These are phyloP conservation scores for Tuctoria greenei DNA, from an alignment of 176 grass and related monocot genomes.

Conservation along the genomic window DNA sequence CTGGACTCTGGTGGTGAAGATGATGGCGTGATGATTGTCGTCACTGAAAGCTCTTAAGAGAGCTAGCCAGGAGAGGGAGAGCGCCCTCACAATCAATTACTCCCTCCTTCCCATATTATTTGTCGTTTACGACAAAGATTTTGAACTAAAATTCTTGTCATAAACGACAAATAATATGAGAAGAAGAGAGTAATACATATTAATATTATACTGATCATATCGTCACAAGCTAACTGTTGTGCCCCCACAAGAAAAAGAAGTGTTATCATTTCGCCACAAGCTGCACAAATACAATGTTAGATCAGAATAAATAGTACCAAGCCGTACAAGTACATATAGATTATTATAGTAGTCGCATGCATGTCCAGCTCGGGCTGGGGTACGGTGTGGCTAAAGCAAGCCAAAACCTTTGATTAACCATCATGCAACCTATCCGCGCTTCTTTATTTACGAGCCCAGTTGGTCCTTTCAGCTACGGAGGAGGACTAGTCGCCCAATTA, in stretches of 20 bases:
- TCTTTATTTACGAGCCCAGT: constrained; percentile 25
- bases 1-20: constrained; percentile 25
- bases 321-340: not conserved
- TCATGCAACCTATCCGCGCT: not conserved
- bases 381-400: constrained; percentile 33
- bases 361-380: constrained; percentile 27
- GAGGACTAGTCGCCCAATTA: not conserved
- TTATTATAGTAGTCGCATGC: not conserved
- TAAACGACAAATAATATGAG: too few relatives aligned
- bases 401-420: constrained; percentile 28
- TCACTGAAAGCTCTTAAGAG: constrained; percentile 10
- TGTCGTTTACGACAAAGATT: too few relatives aligned
- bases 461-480: constrained; percentile 29
- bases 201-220: constrained; percentile 26
- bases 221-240: not conserved
- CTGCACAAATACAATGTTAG: not conserved
- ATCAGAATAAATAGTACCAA: constrained; percentile 8
- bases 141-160: too few relatives aligned
- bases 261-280: constrained; percentile 5
- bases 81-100: not conserved
- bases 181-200: too few relatives aligned
- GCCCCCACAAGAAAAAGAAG: constrained; percentile 27
- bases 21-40: constrained; percentile 42
- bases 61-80: not conserved
- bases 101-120: too few relatives aligned